These are phyloP conservation scores for Penicillium bialowiezense DNA, from an alignment of 495 filamentous ascomycete species.

Conservation along the genomic window DNA sequence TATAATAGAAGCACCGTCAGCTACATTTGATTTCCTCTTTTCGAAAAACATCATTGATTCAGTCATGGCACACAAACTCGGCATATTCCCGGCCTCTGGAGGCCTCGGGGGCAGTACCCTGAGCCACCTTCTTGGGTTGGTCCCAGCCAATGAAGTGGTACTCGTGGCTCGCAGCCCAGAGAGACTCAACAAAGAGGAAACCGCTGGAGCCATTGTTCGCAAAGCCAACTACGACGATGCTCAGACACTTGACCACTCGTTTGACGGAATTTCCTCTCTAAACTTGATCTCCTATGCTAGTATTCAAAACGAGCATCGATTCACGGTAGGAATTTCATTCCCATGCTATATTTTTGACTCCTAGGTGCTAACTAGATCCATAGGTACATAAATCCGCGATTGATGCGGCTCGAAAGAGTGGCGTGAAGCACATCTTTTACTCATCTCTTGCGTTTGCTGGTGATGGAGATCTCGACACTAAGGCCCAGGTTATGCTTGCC, in stretches of 20 bases:
- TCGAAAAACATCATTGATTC: neutral
- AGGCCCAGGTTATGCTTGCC: constrained; percentile 57
- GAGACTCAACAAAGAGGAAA: constrained; percentile 18
- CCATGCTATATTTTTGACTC: neutral
- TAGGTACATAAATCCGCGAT: constrained; percentile 47
- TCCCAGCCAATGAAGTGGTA: constrained; percentile 26
- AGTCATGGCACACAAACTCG: constrained; percentile 4
- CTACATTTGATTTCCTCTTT: too few species aligned
- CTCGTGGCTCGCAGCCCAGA: constrained; percentile 39
- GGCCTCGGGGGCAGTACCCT: constrained; percentile 38
- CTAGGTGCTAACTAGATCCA: too few species aligned
- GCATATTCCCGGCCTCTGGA: constrained; percentile 44
- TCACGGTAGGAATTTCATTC: constrained; percentile 12
- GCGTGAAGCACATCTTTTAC: constrained; percentile 59
- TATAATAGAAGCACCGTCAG: too few species aligned
- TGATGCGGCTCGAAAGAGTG: constrained; percentile 48
- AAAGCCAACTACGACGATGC: constrained; percentile 26
- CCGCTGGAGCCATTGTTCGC: constrained; percentile 17
- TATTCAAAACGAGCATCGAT: constrained; percentile 22
- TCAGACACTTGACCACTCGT: constrained; percentile 15
- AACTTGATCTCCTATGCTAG: constrained; percentile 34
- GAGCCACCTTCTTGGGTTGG: constrained; percentile 33
- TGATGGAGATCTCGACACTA: constrained; percentile 29
- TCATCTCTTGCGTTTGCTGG: constrained; percentile 53
- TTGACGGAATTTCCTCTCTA: constrained; percentile 22